Evolutionary conservation across 1,284 basidiomycete species (phyloP).

Genomic region (Mycena citricolor): DNA sequence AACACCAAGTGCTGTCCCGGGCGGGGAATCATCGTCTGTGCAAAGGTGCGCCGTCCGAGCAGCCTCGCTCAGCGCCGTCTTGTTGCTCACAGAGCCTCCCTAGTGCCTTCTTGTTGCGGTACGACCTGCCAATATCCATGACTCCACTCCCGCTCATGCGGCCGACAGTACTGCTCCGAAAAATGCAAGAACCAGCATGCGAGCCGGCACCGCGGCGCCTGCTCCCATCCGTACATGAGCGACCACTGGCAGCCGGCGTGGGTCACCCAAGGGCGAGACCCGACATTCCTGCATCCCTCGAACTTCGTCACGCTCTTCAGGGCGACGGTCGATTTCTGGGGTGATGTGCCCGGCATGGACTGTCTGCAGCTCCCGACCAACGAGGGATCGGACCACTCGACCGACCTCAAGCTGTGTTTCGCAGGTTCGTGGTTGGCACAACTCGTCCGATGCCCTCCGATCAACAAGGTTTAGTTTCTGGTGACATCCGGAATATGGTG

Average conservation of each 20-base stretch:
- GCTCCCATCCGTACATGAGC: conserved; percentile 19
- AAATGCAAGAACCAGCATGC: conserved; percentile 20
- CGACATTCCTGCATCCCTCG: conserved; percentile 15
- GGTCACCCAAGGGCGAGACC: conserved; percentile 20
- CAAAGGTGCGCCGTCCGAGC: conserved; percentile 16
- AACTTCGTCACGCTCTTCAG: conserved; percentile 14
- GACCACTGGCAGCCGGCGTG: conserved; percentile 21
- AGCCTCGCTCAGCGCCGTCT: conserved; percentile 19
- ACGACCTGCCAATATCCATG: not conserved
- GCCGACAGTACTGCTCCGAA: conserved; percentile 22
- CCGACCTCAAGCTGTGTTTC: conserved; percentile 39
- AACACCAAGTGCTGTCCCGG: conserved; percentile 12
- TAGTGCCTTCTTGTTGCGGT: conserved; percentile 16
- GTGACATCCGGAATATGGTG: conserved; percentile 38
- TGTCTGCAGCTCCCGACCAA: conserved; percentile 33
- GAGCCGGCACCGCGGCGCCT: conserved; percentile 17
- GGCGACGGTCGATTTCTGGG: conserved; percentile 28
- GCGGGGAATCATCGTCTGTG: conserved; percentile 12
- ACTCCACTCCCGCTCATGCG: not conserved
- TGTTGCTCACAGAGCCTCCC: conserved; percentile 18
- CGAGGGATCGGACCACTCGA: conserved; percentile 26
- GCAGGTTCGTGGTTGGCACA: conserved; percentile 28
- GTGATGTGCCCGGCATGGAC: conserved; percentile 31
- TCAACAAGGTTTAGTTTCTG: conserved; percentile 32
- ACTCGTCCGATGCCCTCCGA: not conserved